Evolutionary conservation across 2,329 filamentous ascomycete genomes (phyloP).

Genomic region (Neopestalotiopsis clavispora): DNA sequence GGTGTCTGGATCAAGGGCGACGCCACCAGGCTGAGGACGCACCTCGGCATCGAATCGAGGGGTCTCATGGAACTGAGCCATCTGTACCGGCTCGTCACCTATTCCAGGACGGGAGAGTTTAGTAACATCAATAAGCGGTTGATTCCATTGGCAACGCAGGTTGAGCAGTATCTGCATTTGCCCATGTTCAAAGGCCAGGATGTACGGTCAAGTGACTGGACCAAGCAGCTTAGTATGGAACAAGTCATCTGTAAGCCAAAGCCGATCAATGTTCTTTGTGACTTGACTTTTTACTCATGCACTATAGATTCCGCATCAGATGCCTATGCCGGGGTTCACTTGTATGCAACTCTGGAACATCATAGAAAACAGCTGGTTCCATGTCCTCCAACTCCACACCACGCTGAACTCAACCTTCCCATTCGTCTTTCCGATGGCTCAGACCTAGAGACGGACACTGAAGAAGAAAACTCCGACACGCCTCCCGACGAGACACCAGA

Average conservation of each 20-base stretch:
- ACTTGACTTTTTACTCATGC: background rate
- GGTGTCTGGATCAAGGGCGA: slow-evolving; percentile 80
- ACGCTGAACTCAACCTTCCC: slow-evolving; percentile 69
- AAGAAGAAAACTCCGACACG: slow-evolving; percentile 22
- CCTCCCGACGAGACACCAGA: slow-evolving; percentile 13
- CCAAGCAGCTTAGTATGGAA: slow-evolving; percentile 58
- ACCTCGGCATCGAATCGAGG: slow-evolving; percentile 65
- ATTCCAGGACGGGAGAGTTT: slow-evolving; percentile 55
- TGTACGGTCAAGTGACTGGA: slow-evolving; percentile 80
- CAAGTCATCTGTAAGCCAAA: slow-evolving; percentile 72
- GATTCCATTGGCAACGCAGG: slow-evolving; percentile 71
- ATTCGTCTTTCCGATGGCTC: slow-evolving; percentile 60
- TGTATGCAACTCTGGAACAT: slow-evolving; percentile 74
- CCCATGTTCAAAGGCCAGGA: slow-evolving; percentile 75
- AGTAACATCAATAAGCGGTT: slow-evolving; percentile 67
- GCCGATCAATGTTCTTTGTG: background rate
- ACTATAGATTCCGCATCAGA: slow-evolving; percentile 76
- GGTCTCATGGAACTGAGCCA: slow-evolving; percentile 84
- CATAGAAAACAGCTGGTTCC: slow-evolving; percentile 71
- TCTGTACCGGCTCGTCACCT: slow-evolving; percentile 78
- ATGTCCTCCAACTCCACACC: slow-evolving; percentile 70
- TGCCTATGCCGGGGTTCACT: slow-evolving; percentile 77
- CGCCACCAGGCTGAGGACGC: slow-evolving; percentile 69
- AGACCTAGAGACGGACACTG: slow-evolving; percentile 34
- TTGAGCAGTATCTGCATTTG: slow-evolving; percentile 71